A percentile compares a stretch with the other conserved stretches of the same genome.
Evolutionary conservation across 1,284 basidiomycete genomes (phyloP).

Genomic region (Heterobasidion occidentale): DNA sequence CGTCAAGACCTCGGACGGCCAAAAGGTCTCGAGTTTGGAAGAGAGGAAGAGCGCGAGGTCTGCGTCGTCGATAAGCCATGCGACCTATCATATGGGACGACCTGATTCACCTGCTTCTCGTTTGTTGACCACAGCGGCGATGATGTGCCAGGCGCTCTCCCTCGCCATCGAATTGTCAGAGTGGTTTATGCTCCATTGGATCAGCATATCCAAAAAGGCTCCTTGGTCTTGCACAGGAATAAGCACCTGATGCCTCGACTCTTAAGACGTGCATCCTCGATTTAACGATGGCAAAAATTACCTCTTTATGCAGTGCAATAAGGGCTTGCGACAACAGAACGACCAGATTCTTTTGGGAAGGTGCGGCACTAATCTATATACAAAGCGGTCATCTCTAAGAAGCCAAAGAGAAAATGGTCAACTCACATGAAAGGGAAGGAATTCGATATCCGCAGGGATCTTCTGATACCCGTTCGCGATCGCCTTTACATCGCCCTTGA

Average conservation of each 20-base stretch:
- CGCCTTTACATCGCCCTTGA: conserved; percentile 44
- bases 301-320: conserved; percentile 59
- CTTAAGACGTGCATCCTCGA: not conserved
- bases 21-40: conserved; percentile 26
- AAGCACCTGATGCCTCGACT: conserved; percentile 31
- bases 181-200: conserved; percentile 49
- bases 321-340: conserved; percentile 61
- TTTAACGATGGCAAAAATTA: conserved; percentile 19
- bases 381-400: not conserved
- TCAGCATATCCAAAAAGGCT: conserved; percentile 42
- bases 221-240: conserved; percentile 39
- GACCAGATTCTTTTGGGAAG: conserved; percentile 52
- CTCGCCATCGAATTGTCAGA: conserved; percentile 51
- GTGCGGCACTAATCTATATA: conserved; percentile 35
- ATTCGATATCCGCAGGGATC: conserved; percentile 26
- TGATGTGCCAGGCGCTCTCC: conserved; percentile 49
- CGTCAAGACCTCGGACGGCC: conserved; percentile 35
- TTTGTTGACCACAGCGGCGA: conserved; percentile 75
- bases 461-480: conserved; percentile 50
- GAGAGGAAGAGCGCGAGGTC: conserved; percentile 20
- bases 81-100: not conserved
- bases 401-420: not conserved
- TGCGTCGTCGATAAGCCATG: conserved; percentile 2
- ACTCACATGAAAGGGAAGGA: conserved; percentile 41
- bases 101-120: conserved; percentile 44